Conservation (phyloP, 768 basidiomycete species). For the Phanerochaete carnosa region DNA sequence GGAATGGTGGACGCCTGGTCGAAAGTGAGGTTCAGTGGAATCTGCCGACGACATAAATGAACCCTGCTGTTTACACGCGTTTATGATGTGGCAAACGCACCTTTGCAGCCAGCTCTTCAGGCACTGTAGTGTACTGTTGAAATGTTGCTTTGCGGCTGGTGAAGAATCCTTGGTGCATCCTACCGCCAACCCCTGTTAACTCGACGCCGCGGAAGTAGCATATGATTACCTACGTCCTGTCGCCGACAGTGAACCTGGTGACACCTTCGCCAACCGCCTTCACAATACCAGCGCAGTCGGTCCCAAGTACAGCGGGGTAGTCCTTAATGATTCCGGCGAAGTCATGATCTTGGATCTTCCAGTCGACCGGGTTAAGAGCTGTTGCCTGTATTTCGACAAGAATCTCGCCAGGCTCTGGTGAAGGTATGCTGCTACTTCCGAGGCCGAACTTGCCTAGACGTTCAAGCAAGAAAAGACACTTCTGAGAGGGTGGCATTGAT, state of each 20-base stretch:
- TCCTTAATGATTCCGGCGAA: slow-evolving; percentile 18
- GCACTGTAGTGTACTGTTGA: slow-evolving; percentile 26
- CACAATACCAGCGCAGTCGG: slow-evolving; percentile 33
- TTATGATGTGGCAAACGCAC: not conserved
- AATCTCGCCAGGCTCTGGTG: slow-evolving; percentile 21
- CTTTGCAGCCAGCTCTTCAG: slow-evolving; percentile 25
- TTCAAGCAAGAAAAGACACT: slow-evolving; percentile 12
- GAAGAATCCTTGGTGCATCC: slow-evolving; percentile 23
- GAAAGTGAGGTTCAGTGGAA: slow-evolving; percentile 26
- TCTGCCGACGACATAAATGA: not conserved
- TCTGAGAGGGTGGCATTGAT: slow-evolving; percentile 6
- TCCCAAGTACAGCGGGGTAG: slow-evolving; percentile 27
- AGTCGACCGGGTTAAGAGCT: slow-evolving; percentile 33
- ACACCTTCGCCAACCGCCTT: slow-evolving; percentile 37
- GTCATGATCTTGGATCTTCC: slow-evolving; percentile 25
- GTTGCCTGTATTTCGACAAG: slow-evolving; percentile 26
- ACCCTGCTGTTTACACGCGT: not conserved
- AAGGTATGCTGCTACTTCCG: slow-evolving; percentile 2
- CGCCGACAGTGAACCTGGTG: slow-evolving; percentile 34
- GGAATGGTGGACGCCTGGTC: slow-evolving; percentile 30
- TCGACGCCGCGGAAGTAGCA: not conserved
- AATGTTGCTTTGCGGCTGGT: slow-evolving; percentile 14
- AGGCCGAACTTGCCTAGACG: slow-evolving; percentile 7
- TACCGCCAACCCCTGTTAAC: not conserved
- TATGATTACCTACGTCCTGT: slow-evolving; percentile 32